phyloP scores from a whole-genome alignment of 352 stramenopile genomes.

The Aphanomyces euteiches region DNA sequence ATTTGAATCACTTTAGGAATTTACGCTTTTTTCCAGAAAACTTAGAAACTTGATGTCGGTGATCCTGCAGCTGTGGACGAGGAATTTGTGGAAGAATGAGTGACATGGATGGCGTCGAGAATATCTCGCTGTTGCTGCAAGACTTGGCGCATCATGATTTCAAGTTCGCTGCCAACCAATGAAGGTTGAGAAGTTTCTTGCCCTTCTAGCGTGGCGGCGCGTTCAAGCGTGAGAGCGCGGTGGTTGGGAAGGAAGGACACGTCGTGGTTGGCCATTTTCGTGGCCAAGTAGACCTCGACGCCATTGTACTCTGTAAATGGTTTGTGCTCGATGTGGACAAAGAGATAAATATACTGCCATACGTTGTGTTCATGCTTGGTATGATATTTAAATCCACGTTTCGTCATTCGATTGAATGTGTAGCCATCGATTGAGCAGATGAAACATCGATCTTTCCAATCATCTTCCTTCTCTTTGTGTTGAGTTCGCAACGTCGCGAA shows the following conservation, averaged over 20 bases:
- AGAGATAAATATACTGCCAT: constrained; percentile 77
- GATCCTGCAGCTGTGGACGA: too few species aligned
- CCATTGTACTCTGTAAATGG: constrained; percentile 73
- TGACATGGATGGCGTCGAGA: too few species aligned
- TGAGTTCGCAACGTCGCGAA: constrained; percentile 65
- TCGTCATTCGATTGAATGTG: constrained; percentile 64
- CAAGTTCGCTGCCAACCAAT: too few species aligned
- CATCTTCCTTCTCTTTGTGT: constrained; percentile 59
- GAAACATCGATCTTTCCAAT: constrained; percentile 71
- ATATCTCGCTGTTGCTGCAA: too few species aligned
- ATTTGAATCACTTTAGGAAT: too few species aligned
- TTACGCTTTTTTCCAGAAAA: too few species aligned
- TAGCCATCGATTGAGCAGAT: constrained; percentile 80
- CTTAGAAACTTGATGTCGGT: too few species aligned
- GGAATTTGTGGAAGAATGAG: too few species aligned
- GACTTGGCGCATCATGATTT: too few species aligned
- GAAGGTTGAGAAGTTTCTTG: too few species aligned
- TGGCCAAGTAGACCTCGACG: constrained; percentile 73
- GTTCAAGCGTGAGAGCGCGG: constrained; percentile 50
- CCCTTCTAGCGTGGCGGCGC: too few species aligned
- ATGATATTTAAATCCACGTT: constrained; percentile 66
- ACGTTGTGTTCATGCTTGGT: constrained; percentile 76
- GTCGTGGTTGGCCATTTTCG: constrained; percentile 70
- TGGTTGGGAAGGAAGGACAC: constrained; percentile 73
- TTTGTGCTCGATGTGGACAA: constrained; percentile 79